Evolutionary conservation across 1,284 basidiomycete genomes (phyloP).

Genomic region (Takashimella koratensis): DNA sequence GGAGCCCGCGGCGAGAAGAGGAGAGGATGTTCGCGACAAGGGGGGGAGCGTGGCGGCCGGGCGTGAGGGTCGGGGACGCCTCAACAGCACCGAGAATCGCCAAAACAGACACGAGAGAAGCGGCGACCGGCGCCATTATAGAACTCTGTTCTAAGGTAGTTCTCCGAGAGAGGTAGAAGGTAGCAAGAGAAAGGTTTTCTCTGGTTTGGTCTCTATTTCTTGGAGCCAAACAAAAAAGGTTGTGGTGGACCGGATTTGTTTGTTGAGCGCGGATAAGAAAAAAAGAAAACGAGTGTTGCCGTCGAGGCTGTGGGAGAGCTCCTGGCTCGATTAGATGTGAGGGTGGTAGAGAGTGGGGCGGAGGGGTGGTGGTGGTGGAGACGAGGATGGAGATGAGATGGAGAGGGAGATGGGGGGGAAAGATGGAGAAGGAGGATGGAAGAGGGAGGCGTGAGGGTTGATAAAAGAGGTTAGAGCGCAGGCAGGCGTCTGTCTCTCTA

Average conservation of each 20-base stretch:
- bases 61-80: conserved; percentile 26
- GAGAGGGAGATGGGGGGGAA: conserved; percentile 2
- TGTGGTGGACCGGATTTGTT: no score
- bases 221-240: no score
- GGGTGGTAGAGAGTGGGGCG: conserved; percentile 1
- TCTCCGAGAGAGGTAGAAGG: neutral
- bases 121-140: conserved; percentile 37
- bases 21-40: conserved; percentile 29
- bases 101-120: conserved; percentile 24
- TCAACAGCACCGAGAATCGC: conserved; percentile 24
- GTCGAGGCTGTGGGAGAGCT: conserved; percentile 32
- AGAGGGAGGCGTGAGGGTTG: neutral
- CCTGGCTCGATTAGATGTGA: conserved; percentile 20
- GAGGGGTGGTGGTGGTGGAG: no score
- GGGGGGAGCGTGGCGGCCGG: conserved; percentile 41
- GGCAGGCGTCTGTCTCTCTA: no score
- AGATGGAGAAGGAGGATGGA: conserved; percentile 1
- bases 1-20: conserved; percentile 23
- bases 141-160: neutral
- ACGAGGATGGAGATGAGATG: conserved; percentile 2
- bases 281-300: conserved; percentile 31
- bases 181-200: neutral
- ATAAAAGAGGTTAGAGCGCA: neutral
- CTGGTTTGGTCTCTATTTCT: neutral
- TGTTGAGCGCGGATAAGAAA: no score